phyloP scores from a whole-genome alignment of 129 eudicot species.

The Ambrosia trifida region DNA sequence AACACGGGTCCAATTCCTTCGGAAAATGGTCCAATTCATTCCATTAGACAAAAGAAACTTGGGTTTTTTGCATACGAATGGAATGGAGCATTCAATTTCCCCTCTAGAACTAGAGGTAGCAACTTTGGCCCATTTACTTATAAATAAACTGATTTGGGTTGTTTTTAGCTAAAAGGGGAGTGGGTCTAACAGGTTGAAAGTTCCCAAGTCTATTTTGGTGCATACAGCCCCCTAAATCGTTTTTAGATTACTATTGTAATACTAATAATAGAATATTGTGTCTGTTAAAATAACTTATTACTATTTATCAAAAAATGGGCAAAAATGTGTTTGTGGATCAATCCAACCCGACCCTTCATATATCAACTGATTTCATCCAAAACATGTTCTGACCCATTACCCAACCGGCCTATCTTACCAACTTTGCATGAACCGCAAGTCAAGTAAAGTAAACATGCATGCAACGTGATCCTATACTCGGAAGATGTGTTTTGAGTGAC shows the following conservation, averaged over 20 bases:
- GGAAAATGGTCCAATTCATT: neutral
- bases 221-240: neutral
- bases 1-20: neutral
- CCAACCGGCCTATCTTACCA: neutral
- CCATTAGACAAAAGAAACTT: neutral
- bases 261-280: too few species aligned
- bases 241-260: too few species aligned
- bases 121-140: too few species aligned
- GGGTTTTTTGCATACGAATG: too few species aligned
- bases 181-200: too few species aligned
- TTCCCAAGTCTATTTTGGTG: neutral
- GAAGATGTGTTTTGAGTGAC: neutral
- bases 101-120: too few species aligned
- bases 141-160: too few species aligned
- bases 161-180: neutral
- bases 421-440: neutral
- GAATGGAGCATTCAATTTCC: neutral
- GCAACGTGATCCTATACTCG: neutral
- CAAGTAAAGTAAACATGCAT: conserved; percentile 5
- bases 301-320: too few species aligned
- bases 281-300: too few species aligned
- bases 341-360: neutral
- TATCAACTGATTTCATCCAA: neutral
- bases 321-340: too few species aligned
- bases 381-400: neutral